A percentile compares a stretch with the other conserved stretches of the same genome.
Evolutionary conservation across 371 early-diverging fungal genomes (phyloP).

Genomic region (Catenaria anguillulae): DNA sequence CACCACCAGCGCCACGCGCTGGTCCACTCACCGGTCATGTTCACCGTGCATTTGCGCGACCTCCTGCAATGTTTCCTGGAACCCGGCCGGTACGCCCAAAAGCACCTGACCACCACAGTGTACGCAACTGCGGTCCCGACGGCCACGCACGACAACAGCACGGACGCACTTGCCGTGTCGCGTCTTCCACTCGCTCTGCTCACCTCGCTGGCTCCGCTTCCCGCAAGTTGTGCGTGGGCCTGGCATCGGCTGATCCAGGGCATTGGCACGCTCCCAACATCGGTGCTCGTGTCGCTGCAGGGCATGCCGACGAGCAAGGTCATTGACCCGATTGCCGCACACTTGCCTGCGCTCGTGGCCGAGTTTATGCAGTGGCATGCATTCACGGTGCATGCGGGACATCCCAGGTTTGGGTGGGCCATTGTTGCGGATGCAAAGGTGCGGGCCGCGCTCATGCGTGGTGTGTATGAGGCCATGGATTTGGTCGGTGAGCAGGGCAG

Average conservation of each 20-base stretch:
- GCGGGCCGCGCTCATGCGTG: conserved; percentile 16
- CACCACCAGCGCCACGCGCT: conserved; percentile 2
- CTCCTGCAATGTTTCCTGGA: neutral
- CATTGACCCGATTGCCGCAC: neutral
- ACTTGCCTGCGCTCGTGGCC: neutral
- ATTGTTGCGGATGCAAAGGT: neutral
- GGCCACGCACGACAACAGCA: neutral
- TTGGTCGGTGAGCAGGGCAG: conserved; percentile 12
- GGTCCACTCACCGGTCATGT: neutral
- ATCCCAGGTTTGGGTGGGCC: conserved; percentile 1
- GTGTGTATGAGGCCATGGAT: conserved; percentile 21
- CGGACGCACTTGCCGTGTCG: neutral
- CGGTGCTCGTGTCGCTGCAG: neutral
- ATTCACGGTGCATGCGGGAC: neutral
- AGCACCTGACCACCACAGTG: neutral
- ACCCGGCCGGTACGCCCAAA: neutral
- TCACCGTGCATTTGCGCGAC: neutral
- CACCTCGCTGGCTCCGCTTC: neutral
- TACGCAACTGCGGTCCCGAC: too few relatives aligned
- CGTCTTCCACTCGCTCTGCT: neutral
- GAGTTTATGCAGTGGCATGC: neutral
- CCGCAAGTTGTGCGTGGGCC: neutral
- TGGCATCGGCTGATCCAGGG: neutral
- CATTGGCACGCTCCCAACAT: neutral
- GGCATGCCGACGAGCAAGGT: neutral